Evolutionary conservation across 2,329 filamentous ascomycete genomes (phyloP), one percentile per base, ranked within the genome.

Genomic region (Hypoxylon sp.): DNA sequence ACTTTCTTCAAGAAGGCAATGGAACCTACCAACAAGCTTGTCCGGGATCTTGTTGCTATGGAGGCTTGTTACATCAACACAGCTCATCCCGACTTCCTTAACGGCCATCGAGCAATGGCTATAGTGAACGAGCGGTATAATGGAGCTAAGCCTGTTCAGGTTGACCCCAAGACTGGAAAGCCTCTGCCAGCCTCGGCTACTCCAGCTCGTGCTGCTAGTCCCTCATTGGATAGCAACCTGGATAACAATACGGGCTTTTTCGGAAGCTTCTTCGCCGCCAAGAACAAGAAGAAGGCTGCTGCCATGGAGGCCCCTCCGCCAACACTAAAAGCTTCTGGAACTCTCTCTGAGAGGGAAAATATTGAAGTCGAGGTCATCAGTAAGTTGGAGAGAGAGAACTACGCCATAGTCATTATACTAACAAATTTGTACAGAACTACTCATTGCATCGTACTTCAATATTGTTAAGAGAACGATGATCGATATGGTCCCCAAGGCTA

Each of bases 231-330:
- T 37, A 83, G 81, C 29, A 81, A 80, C 68, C 53, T 76, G n/a
- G 80, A 78, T 55, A 72, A 81, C 59, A 93, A 93, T 78, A 84
- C 87, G 67, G 94, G 95, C 39, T 99, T 99, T 87, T 99, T 99
- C 76, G 96, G 96, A 74, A 97, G 93, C 77, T 99, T 99, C 88
- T 99, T 98, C 79, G 94, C 96, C 10, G 94, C 93, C 78, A 99
- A 98, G 89, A 99, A 98, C 85, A 99, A 98, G 90, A 99, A 99
- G 89, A 98, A 98, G 91, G 97, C 97, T 84, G 96, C 96, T n/a
- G 94, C 95, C 52, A 99, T 99, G 96, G 96, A 99, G 80, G 87
- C 96, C 13, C 96, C 96, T 42, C 96, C 96, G 70, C 89, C 96
- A 31, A 95, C 90, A 46, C 89, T 99, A 64, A 99, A 98, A 85